Conservation (phyloP, 805 yeast genomes). For the Metschnikowia gelsemii region DNA sequence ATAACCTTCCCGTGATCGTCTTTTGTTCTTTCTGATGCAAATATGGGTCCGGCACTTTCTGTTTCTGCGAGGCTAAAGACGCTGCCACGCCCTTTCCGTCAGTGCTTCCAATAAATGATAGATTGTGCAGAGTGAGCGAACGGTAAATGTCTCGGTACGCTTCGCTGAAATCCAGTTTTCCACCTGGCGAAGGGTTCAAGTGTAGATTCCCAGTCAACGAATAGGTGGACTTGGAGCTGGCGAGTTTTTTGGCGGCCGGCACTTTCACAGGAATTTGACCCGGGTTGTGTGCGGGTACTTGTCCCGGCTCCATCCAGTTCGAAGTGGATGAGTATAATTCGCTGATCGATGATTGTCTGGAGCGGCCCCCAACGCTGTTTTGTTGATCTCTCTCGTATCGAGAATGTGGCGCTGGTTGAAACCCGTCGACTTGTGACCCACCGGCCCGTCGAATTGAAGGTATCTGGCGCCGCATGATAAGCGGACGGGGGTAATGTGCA, state of each 20-base stretch:
- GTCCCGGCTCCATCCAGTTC: constrained; percentile 53
- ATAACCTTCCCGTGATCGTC: constrained; percentile 1
- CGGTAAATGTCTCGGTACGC: constrained; percentile 38
- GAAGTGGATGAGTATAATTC: constrained; percentile 44
- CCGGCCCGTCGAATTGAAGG: neutral
- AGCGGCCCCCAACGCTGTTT: constrained; percentile 21
- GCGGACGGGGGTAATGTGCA: neutral
- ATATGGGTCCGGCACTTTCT: too few relatives aligned
- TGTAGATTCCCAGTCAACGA: constrained; percentile 14
- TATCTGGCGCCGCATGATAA: too few relatives aligned
- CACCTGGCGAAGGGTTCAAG: neutral
- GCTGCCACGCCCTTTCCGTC: constrained; percentile 3
- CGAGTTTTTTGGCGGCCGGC: constrained; percentile 6
- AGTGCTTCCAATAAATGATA: constrained; percentile 21
- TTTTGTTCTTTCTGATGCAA: too few relatives aligned
- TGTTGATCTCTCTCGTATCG: constrained; percentile 33
- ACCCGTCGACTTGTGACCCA: constrained; percentile 15
- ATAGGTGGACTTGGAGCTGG: constrained; percentile 18
- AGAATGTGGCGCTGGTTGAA: constrained; percentile 38
- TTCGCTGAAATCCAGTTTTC: constrained; percentile 25
- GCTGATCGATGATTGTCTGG: constrained; percentile 40
- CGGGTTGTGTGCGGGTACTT: constrained; percentile 1
- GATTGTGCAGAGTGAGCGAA: constrained; percentile 36
- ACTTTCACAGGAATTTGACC: too few relatives aligned
- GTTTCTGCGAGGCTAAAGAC: neutral